Conservation (phyloP, 805 yeast species). For the Saturnispora serradocipensis region DNA sequence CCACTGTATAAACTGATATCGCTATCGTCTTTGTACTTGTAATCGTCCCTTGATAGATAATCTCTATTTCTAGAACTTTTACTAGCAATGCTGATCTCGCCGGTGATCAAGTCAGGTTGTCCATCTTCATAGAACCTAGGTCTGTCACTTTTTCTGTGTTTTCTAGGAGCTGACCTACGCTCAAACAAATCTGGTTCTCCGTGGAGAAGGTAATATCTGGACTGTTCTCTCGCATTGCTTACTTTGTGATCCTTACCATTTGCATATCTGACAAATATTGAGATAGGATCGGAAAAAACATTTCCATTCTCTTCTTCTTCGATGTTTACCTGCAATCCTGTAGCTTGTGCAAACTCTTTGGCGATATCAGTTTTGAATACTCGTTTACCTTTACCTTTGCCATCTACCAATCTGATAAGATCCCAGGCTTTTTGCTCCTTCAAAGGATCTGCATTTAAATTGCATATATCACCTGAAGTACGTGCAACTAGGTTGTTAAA, state of each 20-base stretch:
- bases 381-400: background rate
- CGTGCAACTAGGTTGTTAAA: background rate
- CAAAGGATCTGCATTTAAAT: background rate
- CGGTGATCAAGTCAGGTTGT: slow-evolving; percentile 28
- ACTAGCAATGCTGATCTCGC: slow-evolving; percentile 16
- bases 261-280: slow-evolving; percentile 38
- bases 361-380: slow-evolving; percentile 8
- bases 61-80: background rate
- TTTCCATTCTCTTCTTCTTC: background rate
- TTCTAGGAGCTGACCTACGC: slow-evolving; percentile 21
- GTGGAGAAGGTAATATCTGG: slow-evolving; percentile 56
- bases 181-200: slow-evolving; percentile 54
- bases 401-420: slow-evolving; percentile 5
- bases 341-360: background rate
- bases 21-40: background rate
- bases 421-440: slow-evolving; percentile 13
- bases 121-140: slow-evolving; percentile 3
- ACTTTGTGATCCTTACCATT: slow-evolving; percentile 47
- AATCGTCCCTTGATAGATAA: slow-evolving; percentile 4
- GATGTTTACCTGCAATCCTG: background rate
- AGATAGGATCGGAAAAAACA: slow-evolving; percentile 24
- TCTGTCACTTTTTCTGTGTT: background rate
- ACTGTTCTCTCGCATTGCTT: slow-evolving; percentile 45
- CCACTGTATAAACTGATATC: background rate
- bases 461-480: background rate